Evolutionary conservation across 2,329 filamentous ascomycete genomes (phyloP).

Genomic region (Pezicula neosporulosa): DNA sequence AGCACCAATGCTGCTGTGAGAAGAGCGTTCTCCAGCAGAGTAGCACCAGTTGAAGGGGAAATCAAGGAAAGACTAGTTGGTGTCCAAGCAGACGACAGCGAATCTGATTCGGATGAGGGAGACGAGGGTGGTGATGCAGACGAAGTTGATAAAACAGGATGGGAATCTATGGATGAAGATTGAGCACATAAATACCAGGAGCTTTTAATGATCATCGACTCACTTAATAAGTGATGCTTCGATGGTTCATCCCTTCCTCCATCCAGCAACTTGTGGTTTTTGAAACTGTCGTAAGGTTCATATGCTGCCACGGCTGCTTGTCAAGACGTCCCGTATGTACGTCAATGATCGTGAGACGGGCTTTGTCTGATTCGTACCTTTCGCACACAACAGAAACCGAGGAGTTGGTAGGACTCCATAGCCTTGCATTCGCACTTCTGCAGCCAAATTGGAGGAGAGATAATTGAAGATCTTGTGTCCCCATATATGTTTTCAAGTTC

Average conservation of each 20-base stretch:
- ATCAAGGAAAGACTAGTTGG: slow-evolving; percentile 76
- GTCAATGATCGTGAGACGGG: background rate
- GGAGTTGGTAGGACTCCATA: too few relatives aligned
- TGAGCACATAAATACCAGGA: slow-evolving; percentile 20
- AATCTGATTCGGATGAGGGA: slow-evolving; percentile 53
- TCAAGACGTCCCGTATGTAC: background rate
- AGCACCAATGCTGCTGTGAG: slow-evolving; percentile 82
- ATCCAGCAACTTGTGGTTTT: background rate
- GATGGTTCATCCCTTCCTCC: background rate
- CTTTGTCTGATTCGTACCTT: background rate
- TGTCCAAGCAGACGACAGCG: slow-evolving; percentile 64
- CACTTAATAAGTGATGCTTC: background rate
- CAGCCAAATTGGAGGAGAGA: background rate
- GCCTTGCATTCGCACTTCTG: background rate
- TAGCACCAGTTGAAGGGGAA: slow-evolving; percentile 57
- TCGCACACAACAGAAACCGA: background rate
- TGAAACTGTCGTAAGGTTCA: background rate
- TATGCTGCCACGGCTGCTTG: too few relatives aligned
- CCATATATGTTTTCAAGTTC: too few relatives aligned
- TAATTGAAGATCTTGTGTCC: too few relatives aligned
- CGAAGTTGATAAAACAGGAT: slow-evolving; percentile 31
- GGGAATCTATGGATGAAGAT: slow-evolving; percentile 57
- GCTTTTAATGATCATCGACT: background rate
- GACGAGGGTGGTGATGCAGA: slow-evolving; percentile 40
- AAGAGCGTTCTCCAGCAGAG: slow-evolving; percentile 73